These are phyloP conservation scores for Termitomyces titanicus DNA, from an alignment of 768 basidiomycete genomes.

Conservation along the genomic window DNA sequence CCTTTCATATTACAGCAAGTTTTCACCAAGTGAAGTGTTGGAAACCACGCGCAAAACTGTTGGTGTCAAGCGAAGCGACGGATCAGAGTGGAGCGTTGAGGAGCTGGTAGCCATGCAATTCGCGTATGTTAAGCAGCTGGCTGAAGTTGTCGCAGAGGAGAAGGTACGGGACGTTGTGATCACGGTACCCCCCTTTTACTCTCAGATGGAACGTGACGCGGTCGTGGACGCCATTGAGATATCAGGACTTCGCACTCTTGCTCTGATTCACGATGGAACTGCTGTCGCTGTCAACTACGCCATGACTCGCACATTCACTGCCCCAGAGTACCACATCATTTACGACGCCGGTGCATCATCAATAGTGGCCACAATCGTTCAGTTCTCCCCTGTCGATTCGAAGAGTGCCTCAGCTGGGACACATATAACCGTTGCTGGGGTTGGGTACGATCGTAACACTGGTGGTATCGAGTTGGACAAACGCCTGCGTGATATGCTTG, in stretches of 20 bases:
- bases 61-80: conserved; percentile 55
- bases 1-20: conserved; percentile 54
- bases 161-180: conserved; percentile 81
- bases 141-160: conserved; percentile 73
- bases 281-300: conserved; percentile 98
- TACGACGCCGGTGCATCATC: conserved; percentile 92
- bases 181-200: conserved; percentile 88
- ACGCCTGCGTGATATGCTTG: conserved; percentile 75
- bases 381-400: conserved; percentile 54
- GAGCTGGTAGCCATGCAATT: conserved; percentile 95
- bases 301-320: conserved; percentile 87
- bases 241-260: conserved; percentile 78
- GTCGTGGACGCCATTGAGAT: conserved; percentile 91
- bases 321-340: conserved; percentile 81
- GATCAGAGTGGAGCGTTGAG: conserved; percentile 75
- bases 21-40: conserved; percentile 49
- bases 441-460: conserved; percentile 72
- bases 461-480: conserved; percentile 88
- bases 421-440: conserved; percentile 72
- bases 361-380: conserved; percentile 73
- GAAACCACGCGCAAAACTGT: conserved; percentile 60
- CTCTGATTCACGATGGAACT: conserved; percentile 88
- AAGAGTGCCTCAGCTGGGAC: conserved; percentile 56
- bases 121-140: conserved; percentile 84
- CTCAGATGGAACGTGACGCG: conserved; percentile 88